Conservation (phyloP, 345 rosid species). For the Euphorbia tirucalli region DNA sequence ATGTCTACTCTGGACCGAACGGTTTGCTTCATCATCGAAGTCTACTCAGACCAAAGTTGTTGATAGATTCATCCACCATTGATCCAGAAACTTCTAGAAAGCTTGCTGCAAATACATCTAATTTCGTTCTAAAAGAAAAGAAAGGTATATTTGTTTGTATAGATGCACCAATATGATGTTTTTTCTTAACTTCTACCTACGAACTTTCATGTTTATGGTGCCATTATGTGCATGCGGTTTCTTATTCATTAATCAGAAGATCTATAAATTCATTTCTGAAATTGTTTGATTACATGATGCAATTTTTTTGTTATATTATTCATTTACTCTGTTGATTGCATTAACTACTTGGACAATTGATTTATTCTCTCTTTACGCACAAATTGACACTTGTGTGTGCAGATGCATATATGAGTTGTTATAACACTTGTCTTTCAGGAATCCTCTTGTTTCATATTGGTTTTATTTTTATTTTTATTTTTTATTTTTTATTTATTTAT, state of each 20-base stretch:
- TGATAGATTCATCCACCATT: slow-evolving; percentile 89
- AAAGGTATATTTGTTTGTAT: slow-evolving; percentile 44
- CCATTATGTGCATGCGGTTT: background rate
- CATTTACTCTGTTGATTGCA: background rate
- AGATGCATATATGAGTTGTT: background rate
- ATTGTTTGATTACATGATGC: background rate
- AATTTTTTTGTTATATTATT: background rate
- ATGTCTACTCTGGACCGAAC: slow-evolving; percentile 72
- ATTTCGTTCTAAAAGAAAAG: slow-evolving; percentile 48
- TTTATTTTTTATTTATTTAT: too few relatives aligned
- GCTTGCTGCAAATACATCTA: slow-evolving; percentile 56
- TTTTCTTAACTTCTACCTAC: background rate
- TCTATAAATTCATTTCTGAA: background rate
- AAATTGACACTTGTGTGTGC: background rate
- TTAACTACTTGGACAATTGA: background rate
- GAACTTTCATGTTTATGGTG: background rate
- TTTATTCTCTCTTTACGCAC: background rate
- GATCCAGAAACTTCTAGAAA: slow-evolving; percentile 86
- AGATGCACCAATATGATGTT: slow-evolving; percentile 4
- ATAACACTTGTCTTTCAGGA: too few relatives aligned
- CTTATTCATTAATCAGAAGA: background rate
- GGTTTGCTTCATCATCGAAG: slow-evolving; percentile 70
- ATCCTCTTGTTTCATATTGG: too few relatives aligned
- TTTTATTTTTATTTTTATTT: too few relatives aligned
- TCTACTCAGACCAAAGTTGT: slow-evolving; percentile 51